Evolutionary conservation across 352 stramenopile species (phyloP).

Genomic region (Globisporangium ultimum): DNA sequence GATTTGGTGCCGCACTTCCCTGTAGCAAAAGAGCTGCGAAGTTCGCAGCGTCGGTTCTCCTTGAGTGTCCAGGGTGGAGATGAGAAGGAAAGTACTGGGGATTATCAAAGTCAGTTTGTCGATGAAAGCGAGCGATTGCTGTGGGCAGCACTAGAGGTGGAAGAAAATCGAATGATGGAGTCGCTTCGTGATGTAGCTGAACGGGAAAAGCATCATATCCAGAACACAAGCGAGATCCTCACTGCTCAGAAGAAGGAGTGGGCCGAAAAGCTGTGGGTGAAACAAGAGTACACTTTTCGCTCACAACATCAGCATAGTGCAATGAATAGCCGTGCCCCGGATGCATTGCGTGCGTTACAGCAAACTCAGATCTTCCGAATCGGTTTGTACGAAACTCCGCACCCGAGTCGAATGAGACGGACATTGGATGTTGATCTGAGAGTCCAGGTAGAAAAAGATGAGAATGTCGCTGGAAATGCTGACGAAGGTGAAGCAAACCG

Average conservation of each 20-base stretch:
- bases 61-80: background rate
- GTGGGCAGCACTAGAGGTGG: conserved; percentile 75
- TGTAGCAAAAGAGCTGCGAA: conserved; percentile 47
- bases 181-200: conserved; percentile 40
- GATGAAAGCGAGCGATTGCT: conserved; percentile 56
- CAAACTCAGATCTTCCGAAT: conserved; percentile 43
- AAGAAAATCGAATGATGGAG: conserved; percentile 76
- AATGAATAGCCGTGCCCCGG: conserved; percentile 23
- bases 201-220: conserved; percentile 35
- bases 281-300: conserved; percentile 66
- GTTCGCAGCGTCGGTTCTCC: conserved; percentile 10
- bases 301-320: conserved; percentile 56
- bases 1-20: conserved; percentile 73
- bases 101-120: conserved; percentile 11
- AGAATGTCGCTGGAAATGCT: background rate
- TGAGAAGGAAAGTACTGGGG: background rate
- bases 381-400: conserved; percentile 60
- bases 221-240: conserved; percentile 16
- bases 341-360: conserved; percentile 25
- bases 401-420: conserved; percentile 53
- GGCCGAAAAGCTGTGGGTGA: conserved; percentile 55
- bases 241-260: conserved; percentile 33
- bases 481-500: background rate
- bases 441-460: conserved; percentile 3
- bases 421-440: conserved; percentile 51